phyloP scores from a whole-genome alignment of 345 rosid species.

The Acer negundo region DNA sequence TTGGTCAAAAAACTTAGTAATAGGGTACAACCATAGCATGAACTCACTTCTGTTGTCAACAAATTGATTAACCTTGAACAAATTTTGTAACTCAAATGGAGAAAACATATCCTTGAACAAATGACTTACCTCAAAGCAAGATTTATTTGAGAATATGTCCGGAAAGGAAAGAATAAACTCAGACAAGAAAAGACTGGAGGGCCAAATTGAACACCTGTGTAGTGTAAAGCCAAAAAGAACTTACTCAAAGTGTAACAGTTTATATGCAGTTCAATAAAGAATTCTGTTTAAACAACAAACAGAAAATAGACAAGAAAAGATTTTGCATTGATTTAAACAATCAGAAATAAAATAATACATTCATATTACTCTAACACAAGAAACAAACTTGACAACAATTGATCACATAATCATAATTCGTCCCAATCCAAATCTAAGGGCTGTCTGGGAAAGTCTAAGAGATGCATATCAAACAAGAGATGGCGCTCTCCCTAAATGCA shows the following conservation, averaged over 20 bases:
- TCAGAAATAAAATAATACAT: not conserved
- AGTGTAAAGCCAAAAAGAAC: conserved; percentile 25
- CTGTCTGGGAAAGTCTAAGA: not conserved
- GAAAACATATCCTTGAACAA: not conserved
- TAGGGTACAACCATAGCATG: not conserved
- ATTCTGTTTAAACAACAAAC: not conserved
- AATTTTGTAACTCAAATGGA: not conserved
- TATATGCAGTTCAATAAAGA: not conserved
- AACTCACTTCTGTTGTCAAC: not conserved
- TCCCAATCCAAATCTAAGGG: not conserved
- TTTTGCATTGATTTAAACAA: not conserved
- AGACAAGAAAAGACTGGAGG: conserved; percentile 74
- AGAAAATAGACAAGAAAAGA: not conserved
- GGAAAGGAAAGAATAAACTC: conserved; percentile 75
- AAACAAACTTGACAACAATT: too few species aligned
- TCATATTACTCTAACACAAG: not conserved
- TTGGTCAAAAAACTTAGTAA: not conserved
- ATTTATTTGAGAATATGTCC: conserved; percentile 53
- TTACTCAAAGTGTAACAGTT: conserved; percentile 2
- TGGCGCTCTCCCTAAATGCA: not conserved
- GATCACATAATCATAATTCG: not conserved
- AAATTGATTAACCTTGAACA: not conserved
- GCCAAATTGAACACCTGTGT: conserved; percentile 85
- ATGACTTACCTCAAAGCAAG: conserved; percentile 76
- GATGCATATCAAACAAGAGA: not conserved